phyloP scores from a whole-genome alignment of 257 asterid genomes.

The Nicotiana undulata region DNA sequence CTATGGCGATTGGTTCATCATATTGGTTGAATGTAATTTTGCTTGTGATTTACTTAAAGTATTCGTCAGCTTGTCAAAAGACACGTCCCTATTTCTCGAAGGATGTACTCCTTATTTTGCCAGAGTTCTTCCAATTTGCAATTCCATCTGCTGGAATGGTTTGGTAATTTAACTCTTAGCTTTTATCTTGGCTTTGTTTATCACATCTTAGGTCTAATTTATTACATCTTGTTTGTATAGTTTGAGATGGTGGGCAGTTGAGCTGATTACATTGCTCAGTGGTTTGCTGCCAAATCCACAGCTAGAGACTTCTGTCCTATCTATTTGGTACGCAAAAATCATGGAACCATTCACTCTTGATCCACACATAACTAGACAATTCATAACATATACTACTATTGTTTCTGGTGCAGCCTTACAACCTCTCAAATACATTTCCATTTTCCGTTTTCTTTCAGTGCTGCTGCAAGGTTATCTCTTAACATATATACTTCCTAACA shows the following conservation, averaged over 20 bases:
- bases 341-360: too few relatives aligned
- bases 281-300: constrained; percentile 71
- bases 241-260: constrained; percentile 75
- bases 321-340: constrained; percentile 43
- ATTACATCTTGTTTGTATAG: constrained; percentile 8
- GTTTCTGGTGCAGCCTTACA: constrained; percentile 42
- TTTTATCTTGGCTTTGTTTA: not conserved
- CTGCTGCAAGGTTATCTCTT: constrained; percentile 59
- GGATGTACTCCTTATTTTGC: constrained; percentile 32
- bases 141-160: constrained; percentile 51
- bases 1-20: constrained; percentile 56
- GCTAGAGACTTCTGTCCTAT: constrained; percentile 61
- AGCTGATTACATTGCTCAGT: constrained; percentile 51
- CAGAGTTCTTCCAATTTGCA: constrained; percentile 42
- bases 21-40: constrained; percentile 60
- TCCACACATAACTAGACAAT: too few relatives aligned
- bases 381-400: not conserved
- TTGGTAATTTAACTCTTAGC: constrained; percentile 34
- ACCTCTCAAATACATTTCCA: constrained; percentile 44
- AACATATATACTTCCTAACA: not conserved
- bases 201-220: too few relatives aligned
- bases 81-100: constrained; percentile 27
- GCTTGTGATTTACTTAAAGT: constrained; percentile 41
- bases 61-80: constrained; percentile 43
- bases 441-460: constrained; percentile 52